These are phyloP conservation scores for Licmophora abbreviata DNA, from an alignment of 108 stramenopile species.

Conservation along the genomic window DNA sequence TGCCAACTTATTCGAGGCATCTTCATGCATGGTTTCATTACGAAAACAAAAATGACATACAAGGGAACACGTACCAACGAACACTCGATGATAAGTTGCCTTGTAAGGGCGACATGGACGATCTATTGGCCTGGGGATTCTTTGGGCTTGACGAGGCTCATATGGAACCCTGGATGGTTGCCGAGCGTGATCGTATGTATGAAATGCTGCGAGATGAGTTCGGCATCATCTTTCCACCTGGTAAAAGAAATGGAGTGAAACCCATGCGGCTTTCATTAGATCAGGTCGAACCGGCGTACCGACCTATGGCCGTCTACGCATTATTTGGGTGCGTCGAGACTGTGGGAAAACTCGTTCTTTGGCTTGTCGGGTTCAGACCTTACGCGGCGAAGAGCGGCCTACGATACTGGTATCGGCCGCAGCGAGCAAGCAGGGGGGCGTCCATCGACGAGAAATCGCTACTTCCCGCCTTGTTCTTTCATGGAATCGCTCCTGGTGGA, in stretches of 20 bases:
- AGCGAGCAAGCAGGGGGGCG: constrained; percentile 5
- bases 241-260: constrained; percentile 12
- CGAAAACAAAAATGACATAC: background rate
- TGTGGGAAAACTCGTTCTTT: constrained; percentile 21
- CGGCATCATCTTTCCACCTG: constrained; percentile 32
- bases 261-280: constrained; percentile 58
- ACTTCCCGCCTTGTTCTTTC: constrained; percentile 71
- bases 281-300: constrained; percentile 40
- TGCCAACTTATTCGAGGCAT: constrained; percentile 10
- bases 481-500: constrained; percentile 85
- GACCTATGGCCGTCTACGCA: constrained; percentile 65
- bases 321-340: constrained; percentile 23
- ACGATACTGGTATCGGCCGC: constrained; percentile 56
- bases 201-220: constrained; percentile 13
- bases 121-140: constrained; percentile 78
- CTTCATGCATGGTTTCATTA: constrained; percentile 20
- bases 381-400: constrained; percentile 27
- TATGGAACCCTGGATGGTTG: constrained; percentile 17
- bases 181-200: constrained; percentile 38
- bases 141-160: constrained; percentile 33
- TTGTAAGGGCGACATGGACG: constrained; percentile 37
- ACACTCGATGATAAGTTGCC: background rate
- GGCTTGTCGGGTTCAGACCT: constrained; percentile 43
- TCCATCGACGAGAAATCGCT: background rate
- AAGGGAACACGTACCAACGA: background rate